Percentiles rank a stretch among this genome's conserved stretches.
Conservation (phyloP, 2,329 filamentous ascomycete genomes). For the Fusarium palustre region DNA sequence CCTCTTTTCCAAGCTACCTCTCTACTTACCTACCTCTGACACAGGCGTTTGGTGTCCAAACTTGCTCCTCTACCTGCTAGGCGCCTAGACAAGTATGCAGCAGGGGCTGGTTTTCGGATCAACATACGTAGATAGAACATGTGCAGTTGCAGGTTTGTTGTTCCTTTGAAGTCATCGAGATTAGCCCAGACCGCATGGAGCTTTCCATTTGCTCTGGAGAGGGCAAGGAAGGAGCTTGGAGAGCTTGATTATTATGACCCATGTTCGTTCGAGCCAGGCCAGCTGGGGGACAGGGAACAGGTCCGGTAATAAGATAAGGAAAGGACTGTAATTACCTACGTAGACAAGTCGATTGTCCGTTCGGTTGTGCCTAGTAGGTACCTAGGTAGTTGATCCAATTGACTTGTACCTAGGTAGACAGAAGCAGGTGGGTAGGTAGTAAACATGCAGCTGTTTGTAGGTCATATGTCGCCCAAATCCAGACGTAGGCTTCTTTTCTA, state of each 20-base stretch:
- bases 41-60: neutral
- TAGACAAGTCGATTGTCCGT: neutral
- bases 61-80: neutral
- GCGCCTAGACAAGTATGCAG: neutral
- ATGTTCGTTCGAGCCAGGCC: constrained; percentile 3
- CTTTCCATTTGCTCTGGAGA: constrained; percentile 19
- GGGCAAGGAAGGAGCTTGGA: constrained; percentile 23
- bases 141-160: constrained; percentile 2
- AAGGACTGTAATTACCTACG: constrained; percentile 5
- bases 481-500: constrained; percentile 25
- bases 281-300: constrained; percentile 14
- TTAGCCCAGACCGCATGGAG: neutral
- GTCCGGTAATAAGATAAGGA: constrained; percentile 30
- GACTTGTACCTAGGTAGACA: too few species aligned
- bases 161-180: constrained; percentile 23
- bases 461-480: constrained; percentile 32
- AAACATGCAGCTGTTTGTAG: neutral
- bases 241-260: constrained; percentile 21
- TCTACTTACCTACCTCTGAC: neutral
- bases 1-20: neutral
- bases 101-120: neutral
- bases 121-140: constrained; percentile 10
- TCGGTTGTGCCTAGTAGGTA: neutral
- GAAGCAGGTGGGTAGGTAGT: neutral
- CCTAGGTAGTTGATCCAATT: too few species aligned